Evolutionary conservation across 2,329 filamentous ascomycete species (phyloP), one percentile per base, ranked within the genome.

Genomic region (Graphiopsis chlorocephala): DNA sequence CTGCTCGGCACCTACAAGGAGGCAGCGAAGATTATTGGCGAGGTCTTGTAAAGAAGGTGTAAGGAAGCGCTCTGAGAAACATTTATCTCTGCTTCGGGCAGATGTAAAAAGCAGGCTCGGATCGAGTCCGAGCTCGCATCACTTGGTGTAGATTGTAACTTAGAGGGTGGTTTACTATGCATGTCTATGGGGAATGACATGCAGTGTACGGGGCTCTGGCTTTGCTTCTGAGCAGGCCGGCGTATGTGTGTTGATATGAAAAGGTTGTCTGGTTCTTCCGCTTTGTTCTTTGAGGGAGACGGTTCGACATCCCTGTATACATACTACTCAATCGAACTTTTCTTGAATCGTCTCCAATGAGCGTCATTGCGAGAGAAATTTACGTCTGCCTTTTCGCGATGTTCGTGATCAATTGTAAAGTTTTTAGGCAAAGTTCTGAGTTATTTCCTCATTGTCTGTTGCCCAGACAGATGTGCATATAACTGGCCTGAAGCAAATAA

Each of bases 21-120:
- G 82, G 95, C 95, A 23, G 93, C 94, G 68, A 97, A 96, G 85
- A 99, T 99, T 77, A 94, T 99, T 68, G 93, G 95, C 66, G 95
- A 99, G 80, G 95, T 99, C 66, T 82, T 96, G 81, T 93, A 89
- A 69, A 14, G 17, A n/a, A 26, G 20, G 17, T 5, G 17, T 14
- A 31, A 17, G 14, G 15, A 31, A 53, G 26, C 6, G 17, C 3
- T 12, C 7, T 53, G 25, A 15, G 29, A 29, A 20, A 6, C 3
- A 28, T 26, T 7, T 11, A n/a, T 52, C 8, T 52, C 48, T 52
- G 48, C 48, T 52, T 10, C 23, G 25, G 6, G 48, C 23, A 53
- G 26, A 31, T 17, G 28, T 20, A 53, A 29, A 31, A 31, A 53
- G 50, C 50, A 31, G 26, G 26, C 26, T 53, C 6, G 25, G 7